Percentiles rank a stretch among this genome's conserved stretches.
phyloP scores from a whole-genome alignment of 2,329 filamentous ascomycete species.

The Alternaria consortialis region DNA sequence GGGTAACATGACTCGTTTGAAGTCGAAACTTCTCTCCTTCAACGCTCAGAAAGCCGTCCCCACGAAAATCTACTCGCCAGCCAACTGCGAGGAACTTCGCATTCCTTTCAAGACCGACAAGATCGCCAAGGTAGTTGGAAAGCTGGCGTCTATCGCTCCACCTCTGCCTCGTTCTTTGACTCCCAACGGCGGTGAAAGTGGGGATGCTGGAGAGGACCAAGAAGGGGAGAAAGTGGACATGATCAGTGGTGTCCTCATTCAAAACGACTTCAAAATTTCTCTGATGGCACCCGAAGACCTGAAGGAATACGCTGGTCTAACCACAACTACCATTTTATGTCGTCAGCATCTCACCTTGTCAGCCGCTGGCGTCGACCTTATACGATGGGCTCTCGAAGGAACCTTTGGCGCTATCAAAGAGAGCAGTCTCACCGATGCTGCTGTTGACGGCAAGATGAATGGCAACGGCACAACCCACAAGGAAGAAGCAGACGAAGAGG shows the following conservation, averaged over 20 bases:
- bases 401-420: conserved; percentile 83
- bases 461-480: conserved; percentile 50
- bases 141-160: conserved; percentile 82
- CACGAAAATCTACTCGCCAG: conserved; percentile 90
- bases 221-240: conserved; percentile 59
- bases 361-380: conserved; percentile 87
- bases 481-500: conserved; percentile 72
- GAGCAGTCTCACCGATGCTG: conserved; percentile 38
- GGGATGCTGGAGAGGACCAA: conserved; percentile 30
- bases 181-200: conserved; percentile 29
- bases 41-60: conserved; percentile 83
- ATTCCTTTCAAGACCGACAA: conserved; percentile 98
- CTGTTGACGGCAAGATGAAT: conserved; percentile 46
- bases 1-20: conserved; percentile 97
- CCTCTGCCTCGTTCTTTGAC: conserved; percentile 59
- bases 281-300: conserved; percentile 97
- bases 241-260: conserved; percentile 89
- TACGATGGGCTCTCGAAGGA: conserved; percentile 92
- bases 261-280: conserved; percentile 97
- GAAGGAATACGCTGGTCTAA: conserved; percentile 94
- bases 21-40: conserved; percentile 92
- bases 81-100: conserved; percentile 92
- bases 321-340: conserved; percentile 92
- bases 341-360: conserved; percentile 88
- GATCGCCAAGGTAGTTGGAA: conserved; percentile 93